These are phyloP conservation scores for Nigrograna mackinnonii DNA, from an alignment of 2,329 filamentous ascomycete species.

Conservation along the genomic window DNA sequence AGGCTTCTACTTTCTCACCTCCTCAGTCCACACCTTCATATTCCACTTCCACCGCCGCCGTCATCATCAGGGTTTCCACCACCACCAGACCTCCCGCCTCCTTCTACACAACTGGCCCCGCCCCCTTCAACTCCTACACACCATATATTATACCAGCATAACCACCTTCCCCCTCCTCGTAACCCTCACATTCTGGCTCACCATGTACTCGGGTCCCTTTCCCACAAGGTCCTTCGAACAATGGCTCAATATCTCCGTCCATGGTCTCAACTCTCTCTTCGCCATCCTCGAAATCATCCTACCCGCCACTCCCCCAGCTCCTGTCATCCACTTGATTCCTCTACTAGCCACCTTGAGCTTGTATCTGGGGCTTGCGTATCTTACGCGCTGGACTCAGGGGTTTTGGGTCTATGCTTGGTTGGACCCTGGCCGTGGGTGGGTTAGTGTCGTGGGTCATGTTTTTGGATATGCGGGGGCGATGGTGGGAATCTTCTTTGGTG, in stretches of 20 bases:
- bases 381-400: conserved; percentile 68
- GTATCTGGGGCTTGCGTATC: conserved; percentile 73
- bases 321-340: conserved; percentile 66
- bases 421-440: conserved; percentile 26
- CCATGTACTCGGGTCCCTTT: conserved; percentile 48
- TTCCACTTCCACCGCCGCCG: conserved; percentile 60
- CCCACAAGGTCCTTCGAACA: conserved; percentile 29
- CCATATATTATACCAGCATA: conserved; percentile 40
- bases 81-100: conserved; percentile 18
- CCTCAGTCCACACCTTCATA: conserved; percentile 67
- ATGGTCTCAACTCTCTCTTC: conserved; percentile 73
- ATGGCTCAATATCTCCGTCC: conserved; percentile 69
- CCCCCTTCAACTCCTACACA: conserved; percentile 35
- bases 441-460: conserved; percentile 24
- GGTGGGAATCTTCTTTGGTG: conserved; percentile 19
- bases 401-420: conserved; percentile 72
- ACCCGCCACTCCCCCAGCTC: conserved; percentile 63
- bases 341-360: conserved; percentile 68
- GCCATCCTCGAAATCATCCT: conserved; percentile 74
- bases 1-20: conserved; percentile 73
- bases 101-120: conserved; percentile 39
- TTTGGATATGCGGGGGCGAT: conserved; percentile 24
- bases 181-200: conserved; percentile 44
- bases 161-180: conserved; percentile 44
- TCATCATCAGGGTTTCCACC: conserved; percentile 37